A percentile compares a stretch with the other conserved stretches of the same genome.
phyloP scores from a whole-genome alignment of 2,329 filamentous ascomycete genomes.

The Alternaria gansuensis region DNA sequence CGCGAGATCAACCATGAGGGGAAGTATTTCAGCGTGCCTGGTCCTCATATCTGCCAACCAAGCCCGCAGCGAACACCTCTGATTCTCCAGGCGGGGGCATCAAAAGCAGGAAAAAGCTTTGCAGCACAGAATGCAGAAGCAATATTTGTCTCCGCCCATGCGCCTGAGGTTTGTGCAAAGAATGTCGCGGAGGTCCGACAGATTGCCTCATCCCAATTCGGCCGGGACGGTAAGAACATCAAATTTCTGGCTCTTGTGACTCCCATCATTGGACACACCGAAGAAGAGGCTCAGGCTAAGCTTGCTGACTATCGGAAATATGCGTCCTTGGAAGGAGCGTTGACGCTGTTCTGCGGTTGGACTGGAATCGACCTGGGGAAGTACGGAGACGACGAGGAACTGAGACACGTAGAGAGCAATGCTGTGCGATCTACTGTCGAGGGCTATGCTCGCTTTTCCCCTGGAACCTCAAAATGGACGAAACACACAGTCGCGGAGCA shows the following conservation, averaged over 20 bases:
- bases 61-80: conserved; percentile 73
- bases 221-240: conserved; percentile 67
- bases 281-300: conserved; percentile 72
- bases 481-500: conserved; percentile 74
- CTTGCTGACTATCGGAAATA: conserved; percentile 68
- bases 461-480: conserved; percentile 73
- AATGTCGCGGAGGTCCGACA: conserved; percentile 70
- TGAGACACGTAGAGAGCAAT: conserved; percentile 68
- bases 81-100: conserved; percentile 75
- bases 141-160: conserved; percentile 74
- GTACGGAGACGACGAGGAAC: conserved; percentile 70
- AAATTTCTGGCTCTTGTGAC: conserved; percentile 74
- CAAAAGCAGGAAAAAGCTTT: conserved; percentile 70
- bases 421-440: conserved; percentile 67
- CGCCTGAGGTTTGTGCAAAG: conserved; percentile 67
- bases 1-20: conserved; percentile 73
- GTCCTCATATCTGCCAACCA: conserved; percentile 73
- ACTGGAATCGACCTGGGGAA: conserved; percentile 71
- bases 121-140: conserved; percentile 75
- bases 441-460: conserved; percentile 65
- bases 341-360: conserved; percentile 78
- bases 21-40: conserved; percentile 69
- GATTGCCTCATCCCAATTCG: conserved; percentile 61
- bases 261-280: conserved; percentile 70
- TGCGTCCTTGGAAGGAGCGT: conserved; percentile 70